These are phyloP conservation scores for Plasmodium berghei DNA, from an alignment of 169 alveolate genomes.

Conservation along the genomic window DNA sequence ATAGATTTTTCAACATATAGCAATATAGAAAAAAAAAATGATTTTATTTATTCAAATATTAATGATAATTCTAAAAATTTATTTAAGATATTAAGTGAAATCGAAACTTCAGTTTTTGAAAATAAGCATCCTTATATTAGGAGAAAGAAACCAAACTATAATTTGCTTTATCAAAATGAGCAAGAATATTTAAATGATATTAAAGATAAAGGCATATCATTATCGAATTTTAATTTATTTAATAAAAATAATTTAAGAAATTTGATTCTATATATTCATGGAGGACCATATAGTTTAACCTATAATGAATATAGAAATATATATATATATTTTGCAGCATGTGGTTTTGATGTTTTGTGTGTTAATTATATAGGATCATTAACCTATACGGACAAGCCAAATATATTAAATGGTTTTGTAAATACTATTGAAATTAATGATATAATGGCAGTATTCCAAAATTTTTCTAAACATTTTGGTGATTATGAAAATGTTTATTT, in stretches of 20 bases:
- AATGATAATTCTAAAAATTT: slow-evolving; percentile 57
- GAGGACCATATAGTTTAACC: slow-evolving; percentile 54
- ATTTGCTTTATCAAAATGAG: slow-evolving; percentile 57
- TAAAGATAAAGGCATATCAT: slow-evolving; percentile 24
- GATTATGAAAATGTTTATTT: slow-evolving; percentile 61
- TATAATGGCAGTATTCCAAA: slow-evolving; percentile 24
- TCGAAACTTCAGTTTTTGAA: slow-evolving; percentile 44
- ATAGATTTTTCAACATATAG: slow-evolving; percentile 43
- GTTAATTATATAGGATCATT: slow-evolving; percentile 61
- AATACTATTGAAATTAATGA: slow-evolving; percentile 65
- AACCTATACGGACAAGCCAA: slow-evolving; percentile 20
- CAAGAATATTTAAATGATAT: slow-evolving; percentile 1
- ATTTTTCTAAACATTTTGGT: slow-evolving; percentile 13
- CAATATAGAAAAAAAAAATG: slow-evolving; percentile 9
- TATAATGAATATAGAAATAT: slow-evolving; percentile 44
- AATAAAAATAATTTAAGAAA: slow-evolving; percentile 62
- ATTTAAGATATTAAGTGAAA: slow-evolving; percentile 45
- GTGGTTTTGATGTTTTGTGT: slow-evolving; percentile 70
- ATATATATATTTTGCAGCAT: slow-evolving; percentile 58
- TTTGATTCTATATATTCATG: slow-evolving; percentile 69
- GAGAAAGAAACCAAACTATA: slow-evolving; percentile 60
- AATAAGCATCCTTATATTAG: slow-evolving; percentile 74
- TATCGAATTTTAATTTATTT: slow-evolving; percentile 70
- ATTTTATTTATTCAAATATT: slow-evolving; percentile 27
- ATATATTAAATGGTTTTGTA: slow-evolving; percentile 30